phyloP scores from a whole-genome alignment of 495 filamentous ascomycete genomes.

The Lophiostoma macrostomum region DNA sequence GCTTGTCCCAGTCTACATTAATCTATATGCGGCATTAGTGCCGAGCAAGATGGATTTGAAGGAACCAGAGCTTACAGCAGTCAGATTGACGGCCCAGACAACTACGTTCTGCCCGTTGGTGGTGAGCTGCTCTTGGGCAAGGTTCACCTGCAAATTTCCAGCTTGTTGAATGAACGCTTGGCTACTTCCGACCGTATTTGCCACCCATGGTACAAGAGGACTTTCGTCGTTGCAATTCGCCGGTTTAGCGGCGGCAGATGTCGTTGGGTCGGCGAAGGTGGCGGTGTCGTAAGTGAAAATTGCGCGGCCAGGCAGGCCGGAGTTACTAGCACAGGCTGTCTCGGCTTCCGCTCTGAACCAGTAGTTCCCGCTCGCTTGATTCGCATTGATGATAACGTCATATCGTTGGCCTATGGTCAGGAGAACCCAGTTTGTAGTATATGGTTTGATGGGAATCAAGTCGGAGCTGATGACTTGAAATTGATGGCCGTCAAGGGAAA shows the following conservation, averaged over 20 bases:
- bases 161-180: constrained; percentile 29
- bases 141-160: constrained; percentile 34
- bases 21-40: constrained; percentile 11
- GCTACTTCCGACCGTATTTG: constrained; percentile 32
- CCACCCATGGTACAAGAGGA: constrained; percentile 33
- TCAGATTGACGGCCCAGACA: constrained; percentile 42
- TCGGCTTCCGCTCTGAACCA: constrained; percentile 42
- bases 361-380: constrained; percentile 39
- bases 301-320: constrained; percentile 23
- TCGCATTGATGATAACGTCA: constrained; percentile 42
- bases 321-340: constrained; percentile 24
- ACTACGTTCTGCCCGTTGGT: constrained; percentile 40
- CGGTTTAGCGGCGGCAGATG: constrained; percentile 11
- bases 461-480: constrained; percentile 39
- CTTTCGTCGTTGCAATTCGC: constrained; percentile 23
- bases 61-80: constrained; percentile 24
- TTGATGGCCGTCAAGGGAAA: constrained; percentile 40
- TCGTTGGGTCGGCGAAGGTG: constrained; percentile 2
- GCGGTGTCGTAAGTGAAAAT: constrained; percentile 26
- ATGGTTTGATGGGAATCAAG: constrained; percentile 40
- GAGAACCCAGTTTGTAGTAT: constrained; percentile 23
- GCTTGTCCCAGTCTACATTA: constrained; percentile 39
- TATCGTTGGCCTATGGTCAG: constrained; percentile 38
- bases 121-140: constrained; percentile 22
- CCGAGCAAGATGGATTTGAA: not conserved